Evolutionary conservation across 1,284 basidiomycete species (phyloP).

Genomic region (Trichosporon ovoides): DNA sequence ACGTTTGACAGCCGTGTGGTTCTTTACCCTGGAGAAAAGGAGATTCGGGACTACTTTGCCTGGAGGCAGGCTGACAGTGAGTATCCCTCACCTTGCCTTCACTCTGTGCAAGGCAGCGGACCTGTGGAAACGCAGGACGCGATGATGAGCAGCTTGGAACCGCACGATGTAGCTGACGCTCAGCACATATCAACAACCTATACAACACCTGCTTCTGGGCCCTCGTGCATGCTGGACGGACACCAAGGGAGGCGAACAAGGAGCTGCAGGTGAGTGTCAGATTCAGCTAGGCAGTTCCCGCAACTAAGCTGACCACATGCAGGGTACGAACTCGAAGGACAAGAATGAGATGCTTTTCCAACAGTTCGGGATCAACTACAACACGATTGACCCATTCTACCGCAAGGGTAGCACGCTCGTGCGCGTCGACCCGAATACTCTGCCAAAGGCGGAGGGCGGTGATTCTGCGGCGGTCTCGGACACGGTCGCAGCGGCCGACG

Average conservation of each 20-base stretch:
- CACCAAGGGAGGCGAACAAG: constrained; percentile 74
- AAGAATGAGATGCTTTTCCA: constrained; percentile 89
- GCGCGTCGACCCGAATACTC: constrained; percentile 47
- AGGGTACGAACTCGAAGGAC: constrained; percentile 81
- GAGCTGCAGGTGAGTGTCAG: constrained; percentile 58
- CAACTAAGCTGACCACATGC: constrained; percentile 42
- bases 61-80: constrained; percentile 94
- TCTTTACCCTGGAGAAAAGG: constrained; percentile 67
- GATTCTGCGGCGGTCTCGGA: background rate
- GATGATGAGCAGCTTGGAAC: no score
- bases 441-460: background rate
- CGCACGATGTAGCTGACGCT: background rate
- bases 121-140: no score
- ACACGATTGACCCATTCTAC: constrained; percentile 65
- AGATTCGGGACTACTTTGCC: constrained; percentile 85
- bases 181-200: constrained; percentile 96
- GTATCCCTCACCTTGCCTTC: constrained; percentile 49
- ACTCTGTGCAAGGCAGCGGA: no score
- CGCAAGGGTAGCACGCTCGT: constrained; percentile 82
- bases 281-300: constrained; percentile 28
- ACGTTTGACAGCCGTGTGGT: constrained; percentile 89
- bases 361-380: constrained; percentile 83
- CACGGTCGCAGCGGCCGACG: background rate
- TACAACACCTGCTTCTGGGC: constrained; percentile 98
- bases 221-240: constrained; percentile 71